Evolutionary conservation across 768 basidiomycete species (phyloP).

Genomic region (Suillus discolor): DNA sequence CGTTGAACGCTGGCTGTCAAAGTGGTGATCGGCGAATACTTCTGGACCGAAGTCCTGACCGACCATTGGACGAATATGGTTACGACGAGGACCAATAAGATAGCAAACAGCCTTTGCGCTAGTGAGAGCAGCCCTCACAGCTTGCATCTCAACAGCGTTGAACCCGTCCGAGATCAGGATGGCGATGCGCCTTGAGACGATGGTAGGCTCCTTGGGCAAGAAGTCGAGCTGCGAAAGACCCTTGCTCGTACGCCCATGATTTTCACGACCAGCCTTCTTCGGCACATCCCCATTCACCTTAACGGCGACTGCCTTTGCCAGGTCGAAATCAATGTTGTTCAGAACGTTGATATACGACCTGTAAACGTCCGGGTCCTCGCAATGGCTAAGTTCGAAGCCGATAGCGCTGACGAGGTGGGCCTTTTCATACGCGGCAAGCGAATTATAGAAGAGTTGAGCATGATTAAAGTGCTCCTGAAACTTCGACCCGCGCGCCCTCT

Average conservation of each 20-base stretch:
- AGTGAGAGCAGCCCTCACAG: slow-evolving; percentile 55
- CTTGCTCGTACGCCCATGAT: slow-evolving; percentile 58
- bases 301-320: slow-evolving; percentile 68
- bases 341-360: slow-evolving; percentile 66
- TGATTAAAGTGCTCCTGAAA: slow-evolving; percentile 81
- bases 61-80: slow-evolving; percentile 41
- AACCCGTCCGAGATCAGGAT: slow-evolving; percentile 80
- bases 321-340: slow-evolving; percentile 71
- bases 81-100: slow-evolving; percentile 70
- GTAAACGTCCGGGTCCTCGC: slow-evolving; percentile 75
- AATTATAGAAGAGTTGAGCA: slow-evolving; percentile 83
- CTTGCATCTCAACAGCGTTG: slow-evolving; percentile 58
- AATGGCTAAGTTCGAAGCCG: slow-evolving; percentile 84
- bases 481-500: slow-evolving; percentile 66
- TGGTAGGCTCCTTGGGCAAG: slow-evolving; percentile 55
- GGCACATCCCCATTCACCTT: slow-evolving; percentile 66
- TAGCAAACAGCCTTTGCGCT: slow-evolving; percentile 59
- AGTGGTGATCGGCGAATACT: slow-evolving; percentile 66
- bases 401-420: slow-evolving; percentile 70
- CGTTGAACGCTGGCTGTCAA: slow-evolving; percentile 79
- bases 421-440: slow-evolving; percentile 68
- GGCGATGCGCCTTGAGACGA: slow-evolving; percentile 71
- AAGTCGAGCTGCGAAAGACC: slow-evolving; percentile 64
- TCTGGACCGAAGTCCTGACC: slow-evolving; percentile 30
- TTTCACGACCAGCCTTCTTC: slow-evolving; percentile 46